Percentiles rank a stretch among this genome's conserved stretches.
phyloP scores from a whole-genome alignment of 2,329 filamentous ascomycete species.

The Phaeosphaeria sp. region DNA sequence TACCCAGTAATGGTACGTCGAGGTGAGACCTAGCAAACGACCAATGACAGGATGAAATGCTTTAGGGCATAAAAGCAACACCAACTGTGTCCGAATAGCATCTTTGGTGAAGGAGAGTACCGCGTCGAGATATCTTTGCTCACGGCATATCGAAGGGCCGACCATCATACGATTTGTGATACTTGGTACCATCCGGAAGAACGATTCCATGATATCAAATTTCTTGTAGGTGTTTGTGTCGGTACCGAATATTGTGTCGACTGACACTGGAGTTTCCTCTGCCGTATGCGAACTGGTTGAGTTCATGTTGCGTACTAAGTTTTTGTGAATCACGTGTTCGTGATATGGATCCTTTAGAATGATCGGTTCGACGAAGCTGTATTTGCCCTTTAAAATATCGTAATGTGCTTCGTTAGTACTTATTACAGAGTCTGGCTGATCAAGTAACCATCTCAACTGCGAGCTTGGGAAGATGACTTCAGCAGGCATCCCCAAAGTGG shows the following conservation, averaged over 20 bases:
- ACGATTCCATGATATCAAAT: slow-evolving; percentile 43
- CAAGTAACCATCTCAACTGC: slow-evolving; percentile 50
- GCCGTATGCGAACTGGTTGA: slow-evolving; percentile 45
- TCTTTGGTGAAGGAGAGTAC: slow-evolving; percentile 60
- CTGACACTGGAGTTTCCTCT: slow-evolving; percentile 45
- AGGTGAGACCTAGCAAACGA: slow-evolving; percentile 53
- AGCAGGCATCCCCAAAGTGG: slow-evolving; percentile 26
- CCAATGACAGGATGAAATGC: slow-evolving; percentile 60
- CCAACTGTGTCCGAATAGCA: slow-evolving; percentile 44
- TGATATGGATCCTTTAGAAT: slow-evolving; percentile 50
- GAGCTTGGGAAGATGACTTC: slow-evolving; percentile 45
- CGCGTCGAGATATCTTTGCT: slow-evolving; percentile 55
- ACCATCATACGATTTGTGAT: slow-evolving; percentile 55
- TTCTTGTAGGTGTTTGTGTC: slow-evolving; percentile 48
- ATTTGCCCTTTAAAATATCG: slow-evolving; percentile 48
- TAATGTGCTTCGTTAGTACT: slow-evolving; percentile 47
- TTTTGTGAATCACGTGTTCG: slow-evolving; percentile 50
- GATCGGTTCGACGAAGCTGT: slow-evolving; percentile 44
- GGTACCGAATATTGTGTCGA: slow-evolving; percentile 46
- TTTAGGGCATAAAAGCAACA: slow-evolving; percentile 56
- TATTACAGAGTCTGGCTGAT: slow-evolving; percentile 51
- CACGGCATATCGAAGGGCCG: slow-evolving; percentile 53
- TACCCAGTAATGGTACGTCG: slow-evolving; percentile 56
- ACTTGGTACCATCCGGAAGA: slow-evolving; percentile 49
- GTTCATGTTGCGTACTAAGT: slow-evolving; percentile 50